Conservation (phyloP, 805 yeast species). For the Priceomyces haplophilus region DNA sequence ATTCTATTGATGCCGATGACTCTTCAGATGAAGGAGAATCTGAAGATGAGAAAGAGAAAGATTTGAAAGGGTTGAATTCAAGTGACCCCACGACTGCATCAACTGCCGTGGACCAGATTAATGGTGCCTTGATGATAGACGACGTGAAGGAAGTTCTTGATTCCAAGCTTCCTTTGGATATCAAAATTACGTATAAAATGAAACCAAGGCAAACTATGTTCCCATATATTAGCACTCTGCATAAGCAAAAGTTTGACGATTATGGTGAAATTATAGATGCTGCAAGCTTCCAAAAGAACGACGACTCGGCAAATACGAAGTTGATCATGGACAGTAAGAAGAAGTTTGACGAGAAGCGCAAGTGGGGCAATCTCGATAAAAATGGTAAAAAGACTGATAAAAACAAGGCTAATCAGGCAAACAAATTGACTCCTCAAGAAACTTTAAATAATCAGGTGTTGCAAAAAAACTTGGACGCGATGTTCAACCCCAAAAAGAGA, state of each 20-base stretch:
- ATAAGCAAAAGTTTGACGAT: slow-evolving; percentile 68
- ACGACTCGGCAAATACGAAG: slow-evolving; percentile 41
- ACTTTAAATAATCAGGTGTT: slow-evolving; percentile 38
- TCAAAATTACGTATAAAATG: slow-evolving; percentile 42
- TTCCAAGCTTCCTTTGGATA: slow-evolving; percentile 50
- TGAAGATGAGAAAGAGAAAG: slow-evolving; percentile 31
- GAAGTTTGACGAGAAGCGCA: slow-evolving; percentile 33
- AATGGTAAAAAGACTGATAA: slow-evolving; percentile 18
- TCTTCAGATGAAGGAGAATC: slow-evolving; percentile 34
- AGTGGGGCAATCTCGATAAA: slow-evolving; percentile 23
- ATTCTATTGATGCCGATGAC: slow-evolving; percentile 30
- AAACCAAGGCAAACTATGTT: slow-evolving; percentile 65
- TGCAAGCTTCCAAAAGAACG: slow-evolving; percentile 57
- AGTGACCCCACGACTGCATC: slow-evolving; percentile 4
- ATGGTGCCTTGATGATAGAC: slow-evolving; percentile 40
- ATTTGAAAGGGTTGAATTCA: slow-evolving; percentile 17
- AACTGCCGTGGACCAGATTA: slow-evolving; percentile 28
- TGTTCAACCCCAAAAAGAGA: slow-evolving; percentile 51
- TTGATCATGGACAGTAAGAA: slow-evolving; percentile 37
- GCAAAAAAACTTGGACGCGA: slow-evolving; percentile 45
- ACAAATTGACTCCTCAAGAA: slow-evolving; percentile 42
- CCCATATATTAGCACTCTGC: slow-evolving; percentile 54
- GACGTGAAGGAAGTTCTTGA: slow-evolving; percentile 37
- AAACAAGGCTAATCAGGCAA: slow-evolving; percentile 17
- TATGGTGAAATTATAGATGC: slow-evolving; percentile 78